Evolutionary conservation across 2,329 filamentous ascomycete species (phyloP).

Genomic region (Didymella pinodella): DNA sequence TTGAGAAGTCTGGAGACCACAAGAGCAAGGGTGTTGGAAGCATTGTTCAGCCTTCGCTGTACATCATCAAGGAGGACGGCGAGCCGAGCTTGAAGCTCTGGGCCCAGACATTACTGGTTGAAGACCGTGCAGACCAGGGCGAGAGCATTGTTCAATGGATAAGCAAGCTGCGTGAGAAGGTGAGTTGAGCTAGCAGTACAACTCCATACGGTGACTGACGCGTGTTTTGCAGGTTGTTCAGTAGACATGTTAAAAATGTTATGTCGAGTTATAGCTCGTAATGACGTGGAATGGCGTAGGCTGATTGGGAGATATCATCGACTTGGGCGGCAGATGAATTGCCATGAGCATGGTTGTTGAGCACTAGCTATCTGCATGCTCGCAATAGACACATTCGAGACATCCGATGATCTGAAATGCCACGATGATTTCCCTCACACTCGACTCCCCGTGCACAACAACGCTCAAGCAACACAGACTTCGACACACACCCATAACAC

Average conservation of each 20-base stretch:
- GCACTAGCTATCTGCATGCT: conserved; percentile 6
- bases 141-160: conserved; percentile 95
- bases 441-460: background rate
- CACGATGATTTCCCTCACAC: background rate
- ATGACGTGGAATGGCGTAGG: conserved; percentile 11
- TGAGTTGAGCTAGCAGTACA: conserved; percentile 55
- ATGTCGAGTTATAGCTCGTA: conserved; percentile 14
- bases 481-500: background rate
- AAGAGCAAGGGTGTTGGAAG: conserved; percentile 86
- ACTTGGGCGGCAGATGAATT: conserved; percentile 5
- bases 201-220: background rate
- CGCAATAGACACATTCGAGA: conserved; percentile 14
- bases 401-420: background rate
- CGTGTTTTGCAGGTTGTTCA: conserved; percentile 45
- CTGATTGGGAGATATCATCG: conserved; percentile 6
- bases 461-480: background rate
- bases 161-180: conserved; percentile 92
- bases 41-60: conserved; percentile 90
- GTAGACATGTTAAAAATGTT: conserved; percentile 31
- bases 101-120: conserved; percentile 94
- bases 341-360: conserved; percentile 13
- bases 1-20: conserved; percentile 92
- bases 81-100: conserved; percentile 94
- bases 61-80: conserved; percentile 92
- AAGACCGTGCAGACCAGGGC: conserved; percentile 93